phyloP scores from a whole-genome alignment of 2,329 filamentous ascomycete species.

The Paecilomyces formosus region DNA sequence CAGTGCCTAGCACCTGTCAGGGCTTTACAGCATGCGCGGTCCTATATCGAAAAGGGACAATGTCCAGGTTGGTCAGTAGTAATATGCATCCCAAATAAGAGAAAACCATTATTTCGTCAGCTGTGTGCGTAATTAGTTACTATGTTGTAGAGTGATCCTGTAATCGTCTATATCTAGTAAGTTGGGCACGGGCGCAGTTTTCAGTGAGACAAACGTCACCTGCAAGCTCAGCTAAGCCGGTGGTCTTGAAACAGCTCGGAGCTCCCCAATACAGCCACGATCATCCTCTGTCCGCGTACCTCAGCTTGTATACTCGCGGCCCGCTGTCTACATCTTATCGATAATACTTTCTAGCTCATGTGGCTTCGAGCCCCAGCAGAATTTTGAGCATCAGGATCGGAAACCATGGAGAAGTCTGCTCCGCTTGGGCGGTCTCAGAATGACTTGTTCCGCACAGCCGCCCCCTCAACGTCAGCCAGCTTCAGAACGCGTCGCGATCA shows the following conservation, averaged over 20 bases:
- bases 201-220: background rate
- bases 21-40: background rate
- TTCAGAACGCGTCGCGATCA: conserved; percentile 1
- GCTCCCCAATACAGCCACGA: background rate
- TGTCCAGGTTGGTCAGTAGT: background rate
- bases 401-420: background rate
- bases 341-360: background rate
- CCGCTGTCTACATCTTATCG: background rate
- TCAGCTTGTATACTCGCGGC: background rate
- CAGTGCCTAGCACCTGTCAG: no score
- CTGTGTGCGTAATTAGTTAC: background rate
- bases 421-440: background rate
- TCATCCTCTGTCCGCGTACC: background rate
- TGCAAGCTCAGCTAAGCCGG: background rate
- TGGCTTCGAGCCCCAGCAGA: background rate
- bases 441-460: conserved; percentile 3
- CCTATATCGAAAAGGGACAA: background rate
- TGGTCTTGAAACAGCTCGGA: background rate
- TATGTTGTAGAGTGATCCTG: background rate
- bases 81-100: background rate
- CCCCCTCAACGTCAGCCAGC: conserved; percentile 1
- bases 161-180: background rate
- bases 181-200: background rate
- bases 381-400: background rate
- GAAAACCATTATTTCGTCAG: background rate